phyloP scores from a whole-genome alignment of 495 filamentous ascomycete species.

The Penicillium subrubescens region DNA sequence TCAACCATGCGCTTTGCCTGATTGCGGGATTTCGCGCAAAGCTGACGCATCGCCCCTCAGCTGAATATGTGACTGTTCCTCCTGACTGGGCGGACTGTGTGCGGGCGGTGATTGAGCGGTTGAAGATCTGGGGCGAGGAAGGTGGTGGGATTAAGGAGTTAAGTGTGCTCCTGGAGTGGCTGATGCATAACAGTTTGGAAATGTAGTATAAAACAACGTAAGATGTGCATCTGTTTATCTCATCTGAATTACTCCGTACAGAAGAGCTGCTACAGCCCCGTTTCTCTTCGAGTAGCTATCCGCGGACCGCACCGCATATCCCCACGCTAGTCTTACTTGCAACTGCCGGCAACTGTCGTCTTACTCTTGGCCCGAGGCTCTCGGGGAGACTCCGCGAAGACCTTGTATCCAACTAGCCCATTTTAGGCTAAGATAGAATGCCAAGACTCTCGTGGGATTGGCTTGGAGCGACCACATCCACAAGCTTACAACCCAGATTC shows the following conservation, averaged over 20 bases:
- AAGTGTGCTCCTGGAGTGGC: conserved; percentile 29
- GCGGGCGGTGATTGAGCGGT: conserved; percentile 29
- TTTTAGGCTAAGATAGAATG: conserved; percentile 4
- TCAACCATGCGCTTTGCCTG: conserved; percentile 34
- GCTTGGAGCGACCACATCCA: background rate
- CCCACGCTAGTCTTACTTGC: background rate
- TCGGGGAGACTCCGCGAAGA: conserved; percentile 23
- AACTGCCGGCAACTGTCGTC: background rate
- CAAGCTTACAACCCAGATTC: conserved; percentile 1
- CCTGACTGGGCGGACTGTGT: conserved; percentile 28
- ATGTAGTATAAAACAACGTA: conserved; percentile 3
- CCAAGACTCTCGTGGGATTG: conserved; percentile 7
- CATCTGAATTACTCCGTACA: background rate
- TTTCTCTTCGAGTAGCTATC: conserved; percentile 3
- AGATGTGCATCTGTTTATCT: conserved; percentile 4
- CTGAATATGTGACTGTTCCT: conserved; percentile 28
- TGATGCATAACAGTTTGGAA: conserved; percentile 26
- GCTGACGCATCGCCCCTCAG: conserved; percentile 20
- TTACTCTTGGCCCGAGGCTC: conserved; percentile 10
- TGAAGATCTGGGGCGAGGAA: conserved; percentile 33
- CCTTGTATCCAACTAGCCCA: conserved; percentile 7
- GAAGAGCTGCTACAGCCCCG: conserved; percentile 10
- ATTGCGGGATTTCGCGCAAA: conserved; percentile 33
- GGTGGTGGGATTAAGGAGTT: conserved; percentile 33
- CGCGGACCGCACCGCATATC: background rate